Base-by-base conservation (phyloP, 768 basidiomycete species). In the Rhizopogon roseolus region DNA sequence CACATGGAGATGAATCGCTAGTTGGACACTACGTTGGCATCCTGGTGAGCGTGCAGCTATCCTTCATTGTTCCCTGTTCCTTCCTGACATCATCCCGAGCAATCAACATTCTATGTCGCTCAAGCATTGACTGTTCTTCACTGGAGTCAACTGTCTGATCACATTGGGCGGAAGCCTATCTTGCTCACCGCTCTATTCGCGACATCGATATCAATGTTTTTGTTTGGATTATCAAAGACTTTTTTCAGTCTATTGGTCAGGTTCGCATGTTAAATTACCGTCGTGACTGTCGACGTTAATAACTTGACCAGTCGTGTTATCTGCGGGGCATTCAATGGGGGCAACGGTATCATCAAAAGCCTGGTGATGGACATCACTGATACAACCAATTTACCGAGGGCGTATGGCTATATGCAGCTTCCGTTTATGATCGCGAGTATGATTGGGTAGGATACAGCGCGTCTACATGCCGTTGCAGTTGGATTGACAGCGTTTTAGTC, bases 381-480 rank as follows among this genome's bases (percentile, higher is more conserved):
- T 36, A 16, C 54, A 17, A 44, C 54, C 8, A 60, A 43, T 55
- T 58, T 39, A 59, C 57, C 32, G 11, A 45, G 43, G 54, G 73
- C 81, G 13, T 85, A 82, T 62, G 79, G 81, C 2, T 83, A 77
- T 54, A 71, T 83, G 66, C 85, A 85, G 2, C 63, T 67, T 13
- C 59, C 71, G 8, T 76, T 74, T 73, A 64, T 67, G 25, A 59
- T 65, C 9, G 75, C 73, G 13, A 62, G 63, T 1, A 70, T 72
- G 6, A n/a, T 76, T 2, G 73, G 73, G 75, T 75, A 39, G 41
- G 70, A 11, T 38, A 10, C 2, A 9, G 0, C 10, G 2, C 50
- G 73, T 65, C 37, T 37, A 52, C 7, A 28, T 1, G 10, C 5
- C 7, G 10, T 40, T 14, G 17, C 22, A 8, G 13, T 10, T 13